These are phyloP conservation scores for Tylopilus plumbeoviolaceoides DNA, from an alignment of 768 basidiomycete genomes.

Conservation along the genomic window DNA sequence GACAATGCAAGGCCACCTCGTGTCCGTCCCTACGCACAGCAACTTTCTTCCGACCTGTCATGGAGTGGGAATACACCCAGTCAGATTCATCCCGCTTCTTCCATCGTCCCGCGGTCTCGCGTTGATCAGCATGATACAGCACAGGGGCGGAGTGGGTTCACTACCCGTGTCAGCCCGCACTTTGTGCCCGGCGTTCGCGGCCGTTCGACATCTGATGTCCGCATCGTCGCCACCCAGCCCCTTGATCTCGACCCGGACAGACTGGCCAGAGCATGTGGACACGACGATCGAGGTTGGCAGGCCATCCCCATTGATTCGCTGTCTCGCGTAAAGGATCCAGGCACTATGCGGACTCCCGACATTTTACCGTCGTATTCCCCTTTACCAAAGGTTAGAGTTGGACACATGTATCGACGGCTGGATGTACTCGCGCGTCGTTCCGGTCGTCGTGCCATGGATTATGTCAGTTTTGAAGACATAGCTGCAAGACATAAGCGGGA, in stretches of 20 bases:
- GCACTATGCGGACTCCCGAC: neutral
- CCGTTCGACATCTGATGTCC: constrained; percentile 22
- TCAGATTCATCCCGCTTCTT: constrained; percentile 8
- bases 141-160: constrained; percentile 14
- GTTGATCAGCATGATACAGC: constrained; percentile 6
- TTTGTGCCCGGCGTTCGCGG: constrained; percentile 14
- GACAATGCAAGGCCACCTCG: constrained; percentile 25
- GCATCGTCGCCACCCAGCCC: constrained; percentile 17
- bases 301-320: neutral
- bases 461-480: constrained; percentile 23
- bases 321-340: constrained; percentile 1
- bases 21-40: constrained; percentile 12
- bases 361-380: constrained; percentile 2
- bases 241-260: constrained; percentile 29
- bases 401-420: constrained; percentile 24
- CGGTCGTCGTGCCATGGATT: constrained; percentile 25
- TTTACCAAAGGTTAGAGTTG: constrained; percentile 17
- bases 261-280: constrained; percentile 28
- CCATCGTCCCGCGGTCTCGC: constrained; percentile 10
- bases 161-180: constrained; percentile 10
- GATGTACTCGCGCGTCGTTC: constrained; percentile 23
- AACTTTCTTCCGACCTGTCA: constrained; percentile 7
- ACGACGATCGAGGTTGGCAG: constrained; percentile 9
- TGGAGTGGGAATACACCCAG: neutral
- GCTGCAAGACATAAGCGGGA: constrained; percentile 16